These are phyloP conservation scores for Phaeosphaeriaceae sp. DNA, from an alignment of 2,329 filamentous ascomycete genomes.

Conservation along the genomic window DNA sequence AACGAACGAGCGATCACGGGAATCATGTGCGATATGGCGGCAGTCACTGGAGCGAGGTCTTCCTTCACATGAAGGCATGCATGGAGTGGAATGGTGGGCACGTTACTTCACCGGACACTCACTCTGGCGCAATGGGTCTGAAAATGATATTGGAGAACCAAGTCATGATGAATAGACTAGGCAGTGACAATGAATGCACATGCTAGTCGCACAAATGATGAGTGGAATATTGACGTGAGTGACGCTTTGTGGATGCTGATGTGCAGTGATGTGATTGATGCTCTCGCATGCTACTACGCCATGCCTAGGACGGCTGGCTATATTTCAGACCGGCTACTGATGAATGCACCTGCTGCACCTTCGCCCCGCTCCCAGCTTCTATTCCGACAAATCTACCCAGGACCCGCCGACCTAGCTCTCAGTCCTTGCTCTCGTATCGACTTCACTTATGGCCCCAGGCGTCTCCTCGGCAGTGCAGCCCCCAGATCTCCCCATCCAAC, in stretches of 20 bases:
- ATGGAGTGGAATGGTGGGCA: slow-evolving; percentile 28
- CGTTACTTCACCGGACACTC: slow-evolving; percentile 36
- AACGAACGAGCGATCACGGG: slow-evolving; percentile 39
- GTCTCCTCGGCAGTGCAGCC: background rate
- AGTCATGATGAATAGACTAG: slow-evolving; percentile 47
- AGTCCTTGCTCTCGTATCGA: background rate
- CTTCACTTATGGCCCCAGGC: background rate
- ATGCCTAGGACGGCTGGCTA: background rate
- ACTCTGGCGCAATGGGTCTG: slow-evolving; percentile 49
- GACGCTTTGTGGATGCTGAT: slow-evolving; percentile 7
- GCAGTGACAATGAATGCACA: slow-evolving; percentile 46
- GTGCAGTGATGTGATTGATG: background rate
- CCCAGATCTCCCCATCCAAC: background rate
- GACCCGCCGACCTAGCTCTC: background rate
- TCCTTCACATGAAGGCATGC: slow-evolving; percentile 34
- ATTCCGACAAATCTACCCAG: background rate
- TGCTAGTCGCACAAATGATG: slow-evolving; percentile 34
- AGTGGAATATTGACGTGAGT: slow-evolving; percentile 5
- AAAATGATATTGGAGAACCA: slow-evolving; percentile 35
- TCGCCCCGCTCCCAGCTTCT: background rate
- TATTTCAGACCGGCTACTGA: background rate
- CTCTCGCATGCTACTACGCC: background rate
- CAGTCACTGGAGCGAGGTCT: slow-evolving; percentile 33
- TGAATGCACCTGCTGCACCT: background rate
- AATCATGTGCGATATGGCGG: slow-evolving; percentile 40